Percentiles rank a stretch among this genome's conserved stretches.
Conservation (phyloP, 2,329 filamentous ascomycete genomes). For the Ascochyta koolunga region DNA sequence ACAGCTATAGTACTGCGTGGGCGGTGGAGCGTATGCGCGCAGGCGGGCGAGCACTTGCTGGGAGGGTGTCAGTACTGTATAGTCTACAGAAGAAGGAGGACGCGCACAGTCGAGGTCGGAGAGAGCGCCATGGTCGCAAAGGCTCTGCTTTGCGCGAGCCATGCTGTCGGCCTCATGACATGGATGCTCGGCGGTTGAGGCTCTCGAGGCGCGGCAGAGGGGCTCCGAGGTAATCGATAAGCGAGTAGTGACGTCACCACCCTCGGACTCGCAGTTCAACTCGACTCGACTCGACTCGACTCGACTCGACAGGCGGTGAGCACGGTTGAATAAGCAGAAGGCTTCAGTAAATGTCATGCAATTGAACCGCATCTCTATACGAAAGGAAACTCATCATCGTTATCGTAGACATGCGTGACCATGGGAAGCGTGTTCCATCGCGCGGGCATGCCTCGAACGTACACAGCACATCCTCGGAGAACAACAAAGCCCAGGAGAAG, state of each 20-base stretch:
- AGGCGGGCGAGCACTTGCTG: conserved; percentile 61
- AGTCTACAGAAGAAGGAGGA: neutral
- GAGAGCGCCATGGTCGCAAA: conserved; percentile 40
- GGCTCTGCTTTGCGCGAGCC: conserved; percentile 38
- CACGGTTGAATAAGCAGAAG: too few species aligned
- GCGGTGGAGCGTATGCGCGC: conserved; percentile 61
- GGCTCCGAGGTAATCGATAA: conserved; percentile 22
- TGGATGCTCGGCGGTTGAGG: conserved; percentile 10
- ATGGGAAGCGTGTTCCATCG: conserved; percentile 41
- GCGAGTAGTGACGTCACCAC: conserved; percentile 12
- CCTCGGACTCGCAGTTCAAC: neutral
- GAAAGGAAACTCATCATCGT: conserved; percentile 48
- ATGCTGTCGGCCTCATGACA: conserved; percentile 35
- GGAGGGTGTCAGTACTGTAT: conserved; percentile 15
- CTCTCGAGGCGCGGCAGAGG: conserved; percentile 13
- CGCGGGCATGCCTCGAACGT: conserved; percentile 44
- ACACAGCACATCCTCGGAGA: conserved; percentile 40
- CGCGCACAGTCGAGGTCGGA: conserved; percentile 36
- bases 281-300: neutral
- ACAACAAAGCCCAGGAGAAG: conserved; percentile 36
- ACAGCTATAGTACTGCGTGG: conserved; percentile 62
- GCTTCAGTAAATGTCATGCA: conserved; percentile 27
- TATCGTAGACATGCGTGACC: conserved; percentile 45
- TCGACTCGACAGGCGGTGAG: too few species aligned
- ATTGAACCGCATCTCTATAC: conserved; percentile 47